Conservation (phyloP, 2,329 filamentous ascomycete genomes). For the Penicillium digitatum region DNA sequence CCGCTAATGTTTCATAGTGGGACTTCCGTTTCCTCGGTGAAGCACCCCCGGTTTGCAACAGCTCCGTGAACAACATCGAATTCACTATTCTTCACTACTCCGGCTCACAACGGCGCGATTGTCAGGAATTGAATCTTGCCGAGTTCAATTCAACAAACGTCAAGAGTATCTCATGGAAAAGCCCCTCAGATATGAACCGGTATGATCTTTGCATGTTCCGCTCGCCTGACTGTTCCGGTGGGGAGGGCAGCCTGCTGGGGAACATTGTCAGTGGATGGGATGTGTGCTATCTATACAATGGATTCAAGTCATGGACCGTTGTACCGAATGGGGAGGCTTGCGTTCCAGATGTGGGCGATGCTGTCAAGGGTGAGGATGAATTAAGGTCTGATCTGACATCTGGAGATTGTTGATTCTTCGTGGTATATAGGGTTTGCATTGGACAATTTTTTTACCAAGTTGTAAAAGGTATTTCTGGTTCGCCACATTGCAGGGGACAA, state of each 20-base stretch:
- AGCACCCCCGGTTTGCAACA: conserved; percentile 27
- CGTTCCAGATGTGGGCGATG: background rate
- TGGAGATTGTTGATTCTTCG: background rate
- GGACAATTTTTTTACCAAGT: background rate
- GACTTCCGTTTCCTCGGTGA: conserved; percentile 31
- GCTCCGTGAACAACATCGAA: conserved; percentile 17
- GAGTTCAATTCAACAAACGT: conserved; percentile 14
- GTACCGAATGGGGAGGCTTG: conserved; percentile 17
- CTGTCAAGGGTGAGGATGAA: background rate
- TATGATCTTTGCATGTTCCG: conserved; percentile 26
- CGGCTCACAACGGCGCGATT: conserved; percentile 9
- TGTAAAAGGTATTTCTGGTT: background rate
- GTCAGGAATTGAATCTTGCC: conserved; percentile 4
- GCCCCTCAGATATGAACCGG: conserved; percentile 6
- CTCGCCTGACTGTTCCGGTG: conserved; percentile 13
- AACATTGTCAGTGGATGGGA: conserved; percentile 24
- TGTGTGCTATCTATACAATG: conserved; percentile 24
- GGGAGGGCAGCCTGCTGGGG: background rate
- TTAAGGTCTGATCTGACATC: background rate
- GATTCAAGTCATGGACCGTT: conserved; percentile 21
- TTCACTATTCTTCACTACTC: conserved; percentile 20
- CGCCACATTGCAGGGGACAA: background rate
- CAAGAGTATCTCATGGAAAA: conserved; percentile 29
- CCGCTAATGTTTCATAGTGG: conserved; percentile 19
- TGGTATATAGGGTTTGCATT: background rate